These are phyloP conservation scores for Postia placenta DNA, from an alignment of 768 basidiomycete species.

Conservation along the genomic window DNA sequence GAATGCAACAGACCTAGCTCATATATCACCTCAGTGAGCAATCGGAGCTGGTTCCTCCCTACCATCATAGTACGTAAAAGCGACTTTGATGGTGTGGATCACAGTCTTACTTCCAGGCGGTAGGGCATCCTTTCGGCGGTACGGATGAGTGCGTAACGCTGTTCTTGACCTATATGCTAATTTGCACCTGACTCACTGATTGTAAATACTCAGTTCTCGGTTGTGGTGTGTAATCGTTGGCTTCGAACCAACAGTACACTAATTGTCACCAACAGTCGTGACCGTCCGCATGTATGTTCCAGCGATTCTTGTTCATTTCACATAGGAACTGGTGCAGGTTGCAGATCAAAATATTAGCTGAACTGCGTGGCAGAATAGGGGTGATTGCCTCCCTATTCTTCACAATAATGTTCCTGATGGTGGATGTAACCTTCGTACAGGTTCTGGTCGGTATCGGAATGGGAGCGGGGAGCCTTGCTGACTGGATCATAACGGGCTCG, in stretches of 20 bases:
- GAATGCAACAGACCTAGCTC: background rate
- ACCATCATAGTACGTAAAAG: background rate
- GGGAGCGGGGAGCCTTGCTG: no score
- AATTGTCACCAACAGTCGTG: background rate
- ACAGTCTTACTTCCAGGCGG: background rate
- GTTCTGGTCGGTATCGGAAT: no score
- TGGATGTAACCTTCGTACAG: no score
- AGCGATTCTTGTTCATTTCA: background rate
- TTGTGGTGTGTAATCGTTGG: slow-evolving; percentile 1
- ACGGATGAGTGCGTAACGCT: slow-evolving; percentile 5
- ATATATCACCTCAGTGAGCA: no score
- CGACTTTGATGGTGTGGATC: no score
- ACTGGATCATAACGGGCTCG: no score
- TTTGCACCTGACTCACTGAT: background rate
- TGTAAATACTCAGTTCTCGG: slow-evolving; percentile 1
- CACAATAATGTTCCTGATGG: no score
- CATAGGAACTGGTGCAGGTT: background rate
- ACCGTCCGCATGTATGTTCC: slow-evolving; percentile 3
- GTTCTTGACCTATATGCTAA: background rate
- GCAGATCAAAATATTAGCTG: background rate
- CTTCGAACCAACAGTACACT: background rate
- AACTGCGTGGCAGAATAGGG: no score
- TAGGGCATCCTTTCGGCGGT: background rate
- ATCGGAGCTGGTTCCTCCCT: background rate
- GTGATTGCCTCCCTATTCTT: no score